Evolutionary conservation across 495 filamentous ascomycete genomes (phyloP), one percentile per base, ranked within the genome.

Genomic region (Darksidea phi): DNA sequence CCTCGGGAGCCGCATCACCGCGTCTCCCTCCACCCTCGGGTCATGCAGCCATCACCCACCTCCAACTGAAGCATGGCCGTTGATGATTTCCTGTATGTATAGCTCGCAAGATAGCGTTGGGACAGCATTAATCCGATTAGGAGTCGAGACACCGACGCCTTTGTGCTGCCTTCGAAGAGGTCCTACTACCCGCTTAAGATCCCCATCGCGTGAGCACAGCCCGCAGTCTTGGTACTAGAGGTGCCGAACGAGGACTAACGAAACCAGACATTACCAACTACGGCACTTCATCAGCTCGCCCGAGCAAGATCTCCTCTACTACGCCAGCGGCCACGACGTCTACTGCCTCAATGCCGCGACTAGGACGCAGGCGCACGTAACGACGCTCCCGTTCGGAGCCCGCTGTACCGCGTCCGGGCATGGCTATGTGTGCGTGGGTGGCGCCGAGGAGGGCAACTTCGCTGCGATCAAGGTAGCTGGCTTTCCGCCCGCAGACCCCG

Each of bases 351-450:
- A 81, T 66, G 84, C 82, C 6, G 79, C 80, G 48, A 86, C 88
- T 1, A 81, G 81, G 64, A 89, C 87, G 68, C 82, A 86, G 66
- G 87, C 88, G 63, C 84, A 86, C 25, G 79, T 98, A 63, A 86
- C 88, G 46, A 82, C 84, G 11, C 80, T 97, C 17, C 84, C 88
- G 3, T 97, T 96, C 73, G 79, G 84, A 51, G 89, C 90, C 17
- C 80, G 86, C 74, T 97, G 94, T 75, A 82, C 97, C 34, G 87
- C 89, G 18, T 85, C 90, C 38, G 86, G 83, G 20, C 82, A 89
- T 71, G 90, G 90, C 50, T 97, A 89, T 89, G 81, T 97, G 17
- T 95, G 88, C 66, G 88, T 89, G 32, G 94, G 93, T 36, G 94
- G 95, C 50, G 77, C 78, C 20, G 86, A 91, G 51, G 80, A 84